Conservation (phyloP, 2,329 filamentous ascomycete species). For the Neoarthrinium moseri region DNA sequence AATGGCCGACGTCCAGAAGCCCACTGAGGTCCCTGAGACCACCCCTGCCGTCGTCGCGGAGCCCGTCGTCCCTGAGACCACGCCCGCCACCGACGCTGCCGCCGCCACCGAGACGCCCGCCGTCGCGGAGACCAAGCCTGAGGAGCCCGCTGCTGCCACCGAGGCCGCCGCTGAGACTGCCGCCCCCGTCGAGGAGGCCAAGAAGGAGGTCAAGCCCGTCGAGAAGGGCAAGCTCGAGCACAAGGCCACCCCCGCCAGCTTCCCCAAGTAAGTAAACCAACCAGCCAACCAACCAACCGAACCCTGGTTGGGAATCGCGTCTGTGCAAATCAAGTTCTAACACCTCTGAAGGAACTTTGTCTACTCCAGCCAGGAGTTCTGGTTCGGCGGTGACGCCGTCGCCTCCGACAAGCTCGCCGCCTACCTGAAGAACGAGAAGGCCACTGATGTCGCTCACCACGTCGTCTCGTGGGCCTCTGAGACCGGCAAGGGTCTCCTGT, state of each 20-base stretch:
- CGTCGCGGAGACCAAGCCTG: conserved; percentile 40
- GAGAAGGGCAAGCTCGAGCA: conserved; percentile 84
- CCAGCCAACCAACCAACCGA: neutral
- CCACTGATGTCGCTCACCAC: conserved; percentile 69
- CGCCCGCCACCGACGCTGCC: conserved; percentile 18
- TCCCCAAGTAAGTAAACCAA: conserved; percentile 72
- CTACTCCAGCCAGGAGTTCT: conserved; percentile 92
- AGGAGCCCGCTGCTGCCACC: conserved; percentile 38
- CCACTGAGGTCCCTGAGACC: conserved; percentile 60
- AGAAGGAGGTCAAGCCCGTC: conserved; percentile 63
- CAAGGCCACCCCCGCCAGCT: conserved; percentile 80
- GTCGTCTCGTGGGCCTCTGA: conserved; percentile 86
- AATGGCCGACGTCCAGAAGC: conserved; percentile 76
- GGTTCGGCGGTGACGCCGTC: conserved; percentile 73
- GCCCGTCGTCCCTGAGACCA: conserved; percentile 28
- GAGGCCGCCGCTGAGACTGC: conserved; percentile 40
- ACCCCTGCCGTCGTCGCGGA: conserved; percentile 36
- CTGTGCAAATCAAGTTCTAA: conserved; percentile 8
- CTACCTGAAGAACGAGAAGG: conserved; percentile 89
- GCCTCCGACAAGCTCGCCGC: conserved; percentile 70
- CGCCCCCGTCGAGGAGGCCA: conserved; percentile 37
- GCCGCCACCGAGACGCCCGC: conserved; percentile 20
- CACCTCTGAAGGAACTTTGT: conserved; percentile 68
- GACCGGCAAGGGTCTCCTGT: conserved; percentile 93
- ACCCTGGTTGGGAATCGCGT: no score